These are phyloP conservation scores for Cafeteria roenbergensis DNA, from an alignment of 108 stramenopile species.

Conservation along the genomic window DNA sequence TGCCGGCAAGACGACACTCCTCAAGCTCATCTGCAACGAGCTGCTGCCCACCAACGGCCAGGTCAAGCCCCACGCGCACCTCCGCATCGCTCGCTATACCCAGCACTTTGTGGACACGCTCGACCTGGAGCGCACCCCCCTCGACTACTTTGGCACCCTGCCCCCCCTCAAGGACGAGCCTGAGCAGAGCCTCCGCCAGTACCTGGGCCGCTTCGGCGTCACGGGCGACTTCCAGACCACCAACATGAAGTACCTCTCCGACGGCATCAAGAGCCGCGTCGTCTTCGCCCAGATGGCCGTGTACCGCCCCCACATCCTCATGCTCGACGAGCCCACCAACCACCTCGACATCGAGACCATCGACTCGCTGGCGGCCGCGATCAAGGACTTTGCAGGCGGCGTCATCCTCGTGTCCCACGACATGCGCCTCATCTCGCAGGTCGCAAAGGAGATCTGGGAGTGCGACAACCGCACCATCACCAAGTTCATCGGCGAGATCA, in stretches of 20 bases:
- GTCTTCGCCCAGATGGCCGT: constrained; percentile 90
- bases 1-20: constrained; percentile 79
- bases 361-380: constrained; percentile 80
- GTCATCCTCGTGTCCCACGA: constrained; percentile 94
- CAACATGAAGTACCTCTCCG: constrained; percentile 55
- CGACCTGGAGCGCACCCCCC: constrained; percentile 77
- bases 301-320: constrained; percentile 82
- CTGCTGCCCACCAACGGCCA: constrained; percentile 72
- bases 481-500: constrained; percentile 73
- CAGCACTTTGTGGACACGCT: constrained; percentile 97
- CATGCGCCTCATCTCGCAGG: constrained; percentile 92
- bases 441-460: constrained; percentile 87
- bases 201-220: constrained; percentile 85
- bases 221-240: constrained; percentile 66
- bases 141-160: constrained; percentile 71
- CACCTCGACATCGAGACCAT: constrained; percentile 87
- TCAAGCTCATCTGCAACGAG: constrained; percentile 81
- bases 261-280: constrained; percentile 90
- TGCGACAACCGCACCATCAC: constrained; percentile 76
- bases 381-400: constrained; percentile 93
- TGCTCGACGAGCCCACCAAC: constrained; percentile 92
- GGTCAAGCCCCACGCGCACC: constrained; percentile 75
- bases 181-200: constrained; percentile 58
- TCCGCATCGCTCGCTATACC: constrained; percentile 80
- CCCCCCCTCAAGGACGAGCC: constrained; percentile 47